Evolutionary conservation across 2,329 filamentous ascomycete genomes (phyloP), one percentile per base, ranked within the genome.

Genomic region (Cladosporium sp.): DNA sequence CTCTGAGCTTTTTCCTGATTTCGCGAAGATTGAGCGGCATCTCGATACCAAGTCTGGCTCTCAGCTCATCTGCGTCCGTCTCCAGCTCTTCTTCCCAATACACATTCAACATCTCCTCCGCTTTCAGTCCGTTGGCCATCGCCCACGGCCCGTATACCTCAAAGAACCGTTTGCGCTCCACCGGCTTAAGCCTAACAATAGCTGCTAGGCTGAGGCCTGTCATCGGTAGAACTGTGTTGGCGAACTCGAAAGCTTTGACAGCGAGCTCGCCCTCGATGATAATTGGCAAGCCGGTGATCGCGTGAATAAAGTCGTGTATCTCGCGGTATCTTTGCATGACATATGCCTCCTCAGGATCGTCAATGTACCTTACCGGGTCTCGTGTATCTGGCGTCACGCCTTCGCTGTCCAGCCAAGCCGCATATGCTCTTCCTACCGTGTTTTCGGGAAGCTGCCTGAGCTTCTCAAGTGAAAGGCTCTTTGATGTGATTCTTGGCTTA

Each of bases 271-370:
- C 93, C 74, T 98, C 93, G n/a, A 90, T 81, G 58, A 95, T 86
- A 40, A 95, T 82, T 0, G 93, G 93, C 44, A 98, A 73, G 0
- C 92, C 92, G 0, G 91, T 95, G 49, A 98, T 77, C 0, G 93
- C 92, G 70, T 98, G 93, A 74, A 95, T 96, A 72, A 98, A 96
- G 69, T 98, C 93, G 70, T 98, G 93, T 60, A 87, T 95, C 72
- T 98, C 93, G 57, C 93, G 84, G 71, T 98, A 98, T 50, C 93
- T 83, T 75, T 97, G 93, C 87, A 98, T 95, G 14, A 97, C 93
- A 74, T 97, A 98, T 34, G 93, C 93, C 68, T 91, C 95, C 72
- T 98, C 93, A 62, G 87, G 85, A 66, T 97, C 85, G 70, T 97
- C 91, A 57, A 98, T 90, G 73, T 95, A 97, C 49, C 87, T 83